A percentile compares a stretch with the other conserved stretches of the same genome.
Conservation (phyloP, 2,329 filamentous ascomycete genomes). For the Cytospora schulzeri region DNA sequence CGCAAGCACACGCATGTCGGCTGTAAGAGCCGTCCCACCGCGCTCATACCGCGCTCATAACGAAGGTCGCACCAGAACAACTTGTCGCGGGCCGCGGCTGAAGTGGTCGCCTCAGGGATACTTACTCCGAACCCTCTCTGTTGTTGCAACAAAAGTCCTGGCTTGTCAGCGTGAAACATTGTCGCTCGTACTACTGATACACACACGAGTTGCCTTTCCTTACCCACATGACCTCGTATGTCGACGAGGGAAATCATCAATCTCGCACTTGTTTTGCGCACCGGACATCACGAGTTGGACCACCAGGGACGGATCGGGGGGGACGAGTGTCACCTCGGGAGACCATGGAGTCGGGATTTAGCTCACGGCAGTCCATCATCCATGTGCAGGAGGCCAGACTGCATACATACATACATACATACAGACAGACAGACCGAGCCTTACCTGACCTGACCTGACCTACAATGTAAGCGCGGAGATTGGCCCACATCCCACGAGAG, state of each 20-base stretch:
- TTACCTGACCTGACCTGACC: slow-evolving; percentile 5
- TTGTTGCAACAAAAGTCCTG: neutral
- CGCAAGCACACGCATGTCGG: slow-evolving; percentile 1
- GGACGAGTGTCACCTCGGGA: slow-evolving; percentile 21
- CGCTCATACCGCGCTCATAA: neutral
- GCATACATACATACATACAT: neutral
- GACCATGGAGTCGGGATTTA: slow-evolving; percentile 27
- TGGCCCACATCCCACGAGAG: slow-evolving; percentile 14
- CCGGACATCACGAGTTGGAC: neutral
- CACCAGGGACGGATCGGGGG: slow-evolving; percentile 5
- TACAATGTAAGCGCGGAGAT: slow-evolving; percentile 13
- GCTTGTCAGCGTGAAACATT: neutral
- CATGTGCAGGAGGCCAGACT: neutral
- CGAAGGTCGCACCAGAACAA: slow-evolving; percentile 11
- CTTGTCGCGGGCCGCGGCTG: slow-evolving; percentile 18
- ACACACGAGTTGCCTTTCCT: neutral
- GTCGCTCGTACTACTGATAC: neutral
- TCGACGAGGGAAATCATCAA: neutral
- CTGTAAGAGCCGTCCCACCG: slow-evolving; percentile 12
- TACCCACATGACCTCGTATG: neutral
- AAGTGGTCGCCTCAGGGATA: neutral
- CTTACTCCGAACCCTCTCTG: neutral
- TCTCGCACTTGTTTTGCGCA: neutral
- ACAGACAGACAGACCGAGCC: neutral
- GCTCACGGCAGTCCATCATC: slow-evolving; percentile 16